Conservation (phyloP, 2,329 filamentous ascomycete genomes). For the Fusarium oligoseptatum region DNA sequence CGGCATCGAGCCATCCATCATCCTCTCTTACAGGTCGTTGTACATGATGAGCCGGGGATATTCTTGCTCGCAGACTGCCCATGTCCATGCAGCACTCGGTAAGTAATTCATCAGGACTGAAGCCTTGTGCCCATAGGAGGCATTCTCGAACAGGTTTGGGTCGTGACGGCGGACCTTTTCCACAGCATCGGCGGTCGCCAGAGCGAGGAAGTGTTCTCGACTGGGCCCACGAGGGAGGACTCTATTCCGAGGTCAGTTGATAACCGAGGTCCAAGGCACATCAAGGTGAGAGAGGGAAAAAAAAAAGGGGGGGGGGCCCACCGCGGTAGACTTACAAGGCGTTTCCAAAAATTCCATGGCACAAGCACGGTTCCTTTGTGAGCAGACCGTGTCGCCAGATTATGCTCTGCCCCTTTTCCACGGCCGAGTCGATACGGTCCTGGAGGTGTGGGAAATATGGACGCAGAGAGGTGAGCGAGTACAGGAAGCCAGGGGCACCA, state of each 20-base stretch:
- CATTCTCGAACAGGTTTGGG: constrained; percentile 52
- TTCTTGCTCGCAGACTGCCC: constrained; percentile 52
- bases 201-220: constrained; percentile 68
- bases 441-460: constrained; percentile 68
- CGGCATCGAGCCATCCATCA: constrained; percentile 26
- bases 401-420: constrained; percentile 64
- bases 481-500: constrained; percentile 73
- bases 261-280: constrained; percentile 27
- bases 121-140: constrained; percentile 52
- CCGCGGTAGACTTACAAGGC: constrained; percentile 63
- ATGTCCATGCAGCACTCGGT: constrained; percentile 55
- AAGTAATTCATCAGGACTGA: constrained; percentile 53
- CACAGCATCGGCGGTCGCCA: constrained; percentile 69
- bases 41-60: constrained; percentile 53
- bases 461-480: constrained; percentile 68
- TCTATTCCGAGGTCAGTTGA: constrained; percentile 42
- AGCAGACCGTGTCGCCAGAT: constrained; percentile 70
- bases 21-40: constrained; percentile 50
- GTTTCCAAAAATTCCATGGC: constrained; percentile 75
- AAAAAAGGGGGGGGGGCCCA: constrained; percentile 37
- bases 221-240: constrained; percentile 50
- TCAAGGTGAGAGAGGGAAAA: constrained; percentile 50
- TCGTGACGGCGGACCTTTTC: constrained; percentile 56
- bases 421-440: constrained; percentile 65
- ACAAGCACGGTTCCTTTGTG: constrained; percentile 74